Evolutionary conservation across 176 grass and related monocot genomes (phyloP).

Genomic region (Rhynchospora tenuis): DNA sequence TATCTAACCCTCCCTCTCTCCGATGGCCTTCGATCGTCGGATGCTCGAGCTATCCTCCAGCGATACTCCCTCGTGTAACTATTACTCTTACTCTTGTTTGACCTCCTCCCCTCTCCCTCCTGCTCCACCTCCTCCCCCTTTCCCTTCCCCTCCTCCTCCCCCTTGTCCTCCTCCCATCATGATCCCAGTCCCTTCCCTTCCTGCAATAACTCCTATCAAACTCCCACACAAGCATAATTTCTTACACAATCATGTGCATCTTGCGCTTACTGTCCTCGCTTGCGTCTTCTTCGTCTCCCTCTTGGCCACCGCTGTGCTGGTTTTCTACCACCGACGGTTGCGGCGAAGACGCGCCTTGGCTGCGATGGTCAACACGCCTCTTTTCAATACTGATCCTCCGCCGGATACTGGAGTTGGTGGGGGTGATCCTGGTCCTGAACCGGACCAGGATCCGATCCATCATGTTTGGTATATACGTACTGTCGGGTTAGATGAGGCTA

Average conservation of each 20-base stretch:
- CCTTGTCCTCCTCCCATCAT: neutral
- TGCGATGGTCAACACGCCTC: neutral
- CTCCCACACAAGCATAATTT: neutral
- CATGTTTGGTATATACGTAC: constrained; percentile 89
- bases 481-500: constrained; percentile 68
- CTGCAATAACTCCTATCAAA: neutral
- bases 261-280: neutral
- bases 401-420: neutral
- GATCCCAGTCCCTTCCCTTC: too few relatives aligned
- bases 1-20: neutral
- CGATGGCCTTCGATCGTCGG: neutral
- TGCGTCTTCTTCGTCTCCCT: constrained; percentile 9
- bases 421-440: neutral
- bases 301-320: neutral
- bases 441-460: constrained; percentile 33
- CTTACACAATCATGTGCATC: neutral
- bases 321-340: neutral
- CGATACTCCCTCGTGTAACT: neutral
- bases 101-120: neutral
- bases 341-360: neutral
- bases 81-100: too few relatives aligned
- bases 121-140: neutral
- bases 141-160: neutral
- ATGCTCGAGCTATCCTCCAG: too few relatives aligned
- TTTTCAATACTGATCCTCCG: neutral